Conservation (phyloP, 768 basidiomycete genomes). For the Mycena vitilis region DNA sequence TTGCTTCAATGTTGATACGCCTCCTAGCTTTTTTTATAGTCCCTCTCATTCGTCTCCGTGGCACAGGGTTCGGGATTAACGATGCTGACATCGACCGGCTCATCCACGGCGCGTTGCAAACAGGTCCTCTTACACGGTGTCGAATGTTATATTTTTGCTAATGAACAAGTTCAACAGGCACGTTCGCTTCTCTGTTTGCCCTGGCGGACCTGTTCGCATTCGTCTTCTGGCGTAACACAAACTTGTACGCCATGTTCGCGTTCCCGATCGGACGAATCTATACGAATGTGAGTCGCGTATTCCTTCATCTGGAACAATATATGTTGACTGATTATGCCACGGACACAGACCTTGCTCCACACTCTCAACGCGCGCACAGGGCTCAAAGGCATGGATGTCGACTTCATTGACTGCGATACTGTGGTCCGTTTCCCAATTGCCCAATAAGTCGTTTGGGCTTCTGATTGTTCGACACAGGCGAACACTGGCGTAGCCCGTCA, state of each 20-base stretch:
- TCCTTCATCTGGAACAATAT: neutral
- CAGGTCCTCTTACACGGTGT: conserved; percentile 44
- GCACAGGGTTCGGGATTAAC: conserved; percentile 63
- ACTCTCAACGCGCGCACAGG: conserved; percentile 8
- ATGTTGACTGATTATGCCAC: too few relatives aligned
- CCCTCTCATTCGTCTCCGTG: conserved; percentile 54
- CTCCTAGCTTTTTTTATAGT: conserved; percentile 43
- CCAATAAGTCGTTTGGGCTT: neutral
- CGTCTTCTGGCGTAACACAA: conserved; percentile 38
- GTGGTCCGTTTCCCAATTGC: neutral
- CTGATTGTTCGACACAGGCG: neutral
- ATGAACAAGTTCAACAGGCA: neutral
- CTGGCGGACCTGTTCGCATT: conserved; percentile 59
- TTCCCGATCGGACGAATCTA: conserved; percentile 54
- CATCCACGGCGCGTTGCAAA: conserved; percentile 66
- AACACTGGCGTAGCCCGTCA: neutral
- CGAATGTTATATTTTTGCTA: neutral
- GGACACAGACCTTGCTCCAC: conserved; percentile 8
- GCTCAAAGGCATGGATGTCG: neutral
- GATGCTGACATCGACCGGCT: conserved; percentile 65
- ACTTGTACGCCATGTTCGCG: conserved; percentile 49
- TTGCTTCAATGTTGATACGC: neutral
- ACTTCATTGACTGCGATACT: conserved; percentile 6
- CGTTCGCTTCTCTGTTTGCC: conserved; percentile 64
- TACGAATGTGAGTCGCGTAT: conserved; percentile 53